These are phyloP conservation scores for Setomelanomma holmii DNA, from an alignment of 2,329 filamentous ascomycete genomes.

Conservation along the genomic window DNA sequence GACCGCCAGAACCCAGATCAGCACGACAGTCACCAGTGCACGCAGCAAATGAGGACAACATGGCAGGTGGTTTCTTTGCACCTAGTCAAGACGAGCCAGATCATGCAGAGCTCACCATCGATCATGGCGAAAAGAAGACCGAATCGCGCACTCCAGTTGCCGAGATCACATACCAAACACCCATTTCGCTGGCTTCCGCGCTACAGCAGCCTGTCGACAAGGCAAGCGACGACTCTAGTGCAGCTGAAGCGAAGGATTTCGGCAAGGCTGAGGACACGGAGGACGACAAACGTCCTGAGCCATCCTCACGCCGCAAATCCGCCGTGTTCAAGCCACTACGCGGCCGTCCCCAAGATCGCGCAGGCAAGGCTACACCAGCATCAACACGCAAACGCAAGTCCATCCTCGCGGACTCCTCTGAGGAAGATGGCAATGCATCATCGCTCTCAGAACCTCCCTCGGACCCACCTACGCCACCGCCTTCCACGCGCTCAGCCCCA, in stretches of 20 bases:
- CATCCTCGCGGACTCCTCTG: slow-evolving; percentile 7
- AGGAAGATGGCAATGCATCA: slow-evolving; percentile 12
- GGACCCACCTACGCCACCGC: slow-evolving; percentile 10
- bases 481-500: slow-evolving; percentile 20
- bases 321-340: neutral
- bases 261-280: slow-evolving; percentile 24
- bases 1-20: slow-evolving; percentile 16
- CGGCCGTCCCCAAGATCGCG: slow-evolving; percentile 3
- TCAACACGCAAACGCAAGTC: slow-evolving; percentile 15
- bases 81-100: slow-evolving; percentile 47
- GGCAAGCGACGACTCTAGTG: neutral
- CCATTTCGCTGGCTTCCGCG: slow-evolving; percentile 46
- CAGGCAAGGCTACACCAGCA: slow-evolving; percentile 9
- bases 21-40: slow-evolving; percentile 17
- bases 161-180: slow-evolving; percentile 31
- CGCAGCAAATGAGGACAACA: slow-evolving; percentile 30
- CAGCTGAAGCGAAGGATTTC: slow-evolving; percentile 5
- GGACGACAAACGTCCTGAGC: neutral
- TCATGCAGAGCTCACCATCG: slow-evolving; percentile 40
- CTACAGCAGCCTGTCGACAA: slow-evolving; percentile 25
- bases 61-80: slow-evolving; percentile 45
- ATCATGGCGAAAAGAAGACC: slow-evolving; percentile 34
- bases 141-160: slow-evolving; percentile 6
- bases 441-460: slow-evolving; percentile 15
- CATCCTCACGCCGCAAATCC: slow-evolving; percentile 18